Conservation (phyloP, 805 yeast genomes). For the Danielia oregonensis region DNA sequence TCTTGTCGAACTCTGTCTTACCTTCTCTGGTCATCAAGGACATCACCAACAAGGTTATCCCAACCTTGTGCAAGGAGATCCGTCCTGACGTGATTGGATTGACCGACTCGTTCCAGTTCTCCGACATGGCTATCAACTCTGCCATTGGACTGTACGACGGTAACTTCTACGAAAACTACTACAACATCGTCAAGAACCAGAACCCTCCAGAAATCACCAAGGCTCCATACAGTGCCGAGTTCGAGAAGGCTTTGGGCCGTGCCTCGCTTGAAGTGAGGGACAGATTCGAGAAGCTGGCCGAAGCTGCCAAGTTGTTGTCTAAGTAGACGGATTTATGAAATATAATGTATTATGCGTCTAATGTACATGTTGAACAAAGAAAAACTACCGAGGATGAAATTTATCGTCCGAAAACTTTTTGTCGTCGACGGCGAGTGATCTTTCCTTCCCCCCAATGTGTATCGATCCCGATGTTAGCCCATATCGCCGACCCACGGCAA, state of each 20-base stretch:
- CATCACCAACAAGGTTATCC: constrained; percentile 14
- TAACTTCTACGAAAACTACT: constrained; percentile 19
- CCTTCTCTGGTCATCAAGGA: constrained; percentile 13
- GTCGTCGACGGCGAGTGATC: no score
- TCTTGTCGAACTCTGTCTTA: constrained; percentile 14
- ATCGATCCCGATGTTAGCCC: no score
- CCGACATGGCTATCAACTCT: constrained; percentile 16
- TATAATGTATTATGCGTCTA: not conserved
- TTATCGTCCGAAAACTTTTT: not conserved
- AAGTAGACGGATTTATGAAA: constrained; percentile 5
- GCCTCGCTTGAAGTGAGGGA: constrained; percentile 12
- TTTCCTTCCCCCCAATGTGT: no score
- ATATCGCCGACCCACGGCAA: no score
- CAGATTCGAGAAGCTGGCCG: constrained; percentile 13
- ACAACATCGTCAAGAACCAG: constrained; percentile 15
- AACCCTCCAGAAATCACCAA: constrained; percentile 15
- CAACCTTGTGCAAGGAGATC: constrained; percentile 14
- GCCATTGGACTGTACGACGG: constrained; percentile 17
- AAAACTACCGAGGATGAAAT: not conserved
- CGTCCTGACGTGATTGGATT: constrained; percentile 16
- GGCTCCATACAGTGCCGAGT: constrained; percentile 20
- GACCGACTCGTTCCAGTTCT: constrained; percentile 19
- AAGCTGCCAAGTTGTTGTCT: constrained; percentile 12
- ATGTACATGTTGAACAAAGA: not conserved
- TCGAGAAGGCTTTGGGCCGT: constrained; percentile 15